phyloP scores from a whole-genome alignment of 2,329 filamentous ascomycete genomes.

The Botrytis paeoniae region DNA sequence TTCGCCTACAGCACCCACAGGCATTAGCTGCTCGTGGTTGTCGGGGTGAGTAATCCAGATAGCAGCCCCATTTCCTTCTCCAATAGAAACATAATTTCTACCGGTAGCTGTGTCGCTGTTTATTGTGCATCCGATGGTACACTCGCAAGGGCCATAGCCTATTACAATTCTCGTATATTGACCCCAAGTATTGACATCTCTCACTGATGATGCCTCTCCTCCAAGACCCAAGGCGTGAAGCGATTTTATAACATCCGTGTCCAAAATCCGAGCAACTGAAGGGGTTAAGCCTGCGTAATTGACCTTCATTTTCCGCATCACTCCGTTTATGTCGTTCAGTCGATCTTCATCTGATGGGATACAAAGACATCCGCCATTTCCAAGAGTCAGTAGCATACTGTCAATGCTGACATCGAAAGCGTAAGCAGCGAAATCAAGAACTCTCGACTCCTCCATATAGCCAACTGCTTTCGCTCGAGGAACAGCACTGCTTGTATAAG shows the following conservation, averaged over 20 bases:
- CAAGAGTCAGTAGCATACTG: slow-evolving; percentile 35
- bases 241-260: slow-evolving; percentile 28
- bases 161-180: slow-evolving; percentile 41
- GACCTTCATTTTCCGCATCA: slow-evolving; percentile 29
- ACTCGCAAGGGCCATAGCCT: slow-evolving; percentile 42
- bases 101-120: slow-evolving; percentile 23
- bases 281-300: slow-evolving; percentile 35
- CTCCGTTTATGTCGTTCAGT: slow-evolving; percentile 40
- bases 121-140: slow-evolving; percentile 21
- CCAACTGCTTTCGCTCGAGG: slow-evolving; percentile 21
- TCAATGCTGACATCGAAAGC: slow-evolving; percentile 42
- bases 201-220: slow-evolving; percentile 40
- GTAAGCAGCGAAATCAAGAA: slow-evolving; percentile 37
- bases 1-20: slow-evolving; percentile 35
- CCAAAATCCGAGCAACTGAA: slow-evolving; percentile 32
- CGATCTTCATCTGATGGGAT: slow-evolving; percentile 42
- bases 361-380: slow-evolving; percentile 43
- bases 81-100: slow-evolving; percentile 20
- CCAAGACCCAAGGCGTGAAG: slow-evolving; percentile 31
- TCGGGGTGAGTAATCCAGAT: slow-evolving; percentile 41
- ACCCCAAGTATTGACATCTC: slow-evolving; percentile 41
- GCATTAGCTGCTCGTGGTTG: slow-evolving; percentile 26
- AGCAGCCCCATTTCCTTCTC: slow-evolving; percentile 25
- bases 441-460: slow-evolving; percentile 20
- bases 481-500: slow-evolving; percentile 16